A percentile compares a stretch with the other conserved stretches of the same genome.
Evolutionary conservation across 805 yeast species (phyloP).

Genomic region (Schizosaccharomyces cryophilus): DNA sequence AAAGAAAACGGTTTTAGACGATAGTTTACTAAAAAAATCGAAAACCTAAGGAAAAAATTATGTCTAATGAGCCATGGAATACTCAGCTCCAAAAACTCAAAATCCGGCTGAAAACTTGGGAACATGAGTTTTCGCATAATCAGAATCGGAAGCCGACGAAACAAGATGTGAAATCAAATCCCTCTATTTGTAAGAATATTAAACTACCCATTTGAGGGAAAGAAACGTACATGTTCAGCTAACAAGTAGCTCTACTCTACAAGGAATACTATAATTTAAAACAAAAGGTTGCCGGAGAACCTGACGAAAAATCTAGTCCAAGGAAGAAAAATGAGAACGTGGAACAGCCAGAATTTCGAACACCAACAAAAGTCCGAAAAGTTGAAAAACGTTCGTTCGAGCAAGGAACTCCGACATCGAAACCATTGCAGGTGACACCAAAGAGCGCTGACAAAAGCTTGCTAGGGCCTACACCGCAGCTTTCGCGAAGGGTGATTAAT

Average conservation of each 20-base stretch:
- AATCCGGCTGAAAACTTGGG: constrained; percentile 31
- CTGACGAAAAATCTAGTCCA: background rate
- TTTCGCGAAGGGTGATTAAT: background rate
- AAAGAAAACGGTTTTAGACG: no score
- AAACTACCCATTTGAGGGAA: background rate
- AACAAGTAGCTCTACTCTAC: constrained; percentile 5
- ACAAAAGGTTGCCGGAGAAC: background rate
- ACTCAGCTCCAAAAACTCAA: constrained; percentile 11
- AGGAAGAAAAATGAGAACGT: background rate
- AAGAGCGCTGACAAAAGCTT: background rate
- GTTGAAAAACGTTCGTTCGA: no score
- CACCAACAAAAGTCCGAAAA: background rate
- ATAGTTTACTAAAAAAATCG: no score
- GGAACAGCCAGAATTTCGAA: background rate
- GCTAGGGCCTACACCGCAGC: background rate
- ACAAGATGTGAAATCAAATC: constrained; percentile 22
- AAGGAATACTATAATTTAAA: constrained; percentile 8
- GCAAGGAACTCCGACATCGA: no score
- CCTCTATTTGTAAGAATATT: constrained; percentile 13
- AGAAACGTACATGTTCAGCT: no score
- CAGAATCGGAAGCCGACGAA: constrained; percentile 23
- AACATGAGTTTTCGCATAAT: constrained; percentile 19
- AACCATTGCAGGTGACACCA: background rate
- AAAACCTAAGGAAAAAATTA: background rate
- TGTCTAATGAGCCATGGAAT: background rate